phyloP scores from a whole-genome alignment of 306 rosid genomes.

The Abrus pulchellus region DNA sequence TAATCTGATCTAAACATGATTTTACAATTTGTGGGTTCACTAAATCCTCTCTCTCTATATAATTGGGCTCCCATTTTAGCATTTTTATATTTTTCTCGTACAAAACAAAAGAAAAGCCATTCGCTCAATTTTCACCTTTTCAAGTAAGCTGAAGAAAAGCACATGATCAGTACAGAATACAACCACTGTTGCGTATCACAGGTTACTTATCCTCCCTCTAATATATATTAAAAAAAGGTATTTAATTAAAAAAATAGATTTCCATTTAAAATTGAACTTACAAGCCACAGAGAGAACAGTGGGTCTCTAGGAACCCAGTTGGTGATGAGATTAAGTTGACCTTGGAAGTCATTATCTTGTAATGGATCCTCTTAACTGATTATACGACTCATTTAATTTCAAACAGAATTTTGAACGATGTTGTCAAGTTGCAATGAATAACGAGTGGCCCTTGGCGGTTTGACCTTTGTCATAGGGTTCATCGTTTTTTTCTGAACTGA shows the following conservation, averaged over 20 bases:
- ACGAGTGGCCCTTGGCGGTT: conserved; percentile 57
- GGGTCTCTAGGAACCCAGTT: background rate
- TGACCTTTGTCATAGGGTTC: conserved; percentile 55
- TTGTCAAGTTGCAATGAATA: conserved; percentile 26
- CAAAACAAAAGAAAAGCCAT: background rate
- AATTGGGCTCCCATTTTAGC: no score
- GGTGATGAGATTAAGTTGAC: conserved; percentile 40
- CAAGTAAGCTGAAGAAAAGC: no score
- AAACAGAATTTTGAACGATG: conserved; percentile 17
- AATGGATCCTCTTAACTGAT: conserved; percentile 44
- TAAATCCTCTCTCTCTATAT: background rate
- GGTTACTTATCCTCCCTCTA: no score
- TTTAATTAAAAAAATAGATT: no score
- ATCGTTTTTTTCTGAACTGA: background rate
- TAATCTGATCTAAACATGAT: background rate
- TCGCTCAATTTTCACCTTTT: background rate
- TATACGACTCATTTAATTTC: conserved; percentile 37
- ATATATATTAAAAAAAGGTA: no score
- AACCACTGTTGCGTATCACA: no score
- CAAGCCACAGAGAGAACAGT: no score
- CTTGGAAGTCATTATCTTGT: background rate
- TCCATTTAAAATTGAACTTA: no score
- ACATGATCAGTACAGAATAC: no score
- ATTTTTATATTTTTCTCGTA: background rate
- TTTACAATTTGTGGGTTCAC: background rate